Evolutionary conservation across 176 grass and related monocot species (phyloP).

Genomic region (Aegilops bicornis): DNA sequence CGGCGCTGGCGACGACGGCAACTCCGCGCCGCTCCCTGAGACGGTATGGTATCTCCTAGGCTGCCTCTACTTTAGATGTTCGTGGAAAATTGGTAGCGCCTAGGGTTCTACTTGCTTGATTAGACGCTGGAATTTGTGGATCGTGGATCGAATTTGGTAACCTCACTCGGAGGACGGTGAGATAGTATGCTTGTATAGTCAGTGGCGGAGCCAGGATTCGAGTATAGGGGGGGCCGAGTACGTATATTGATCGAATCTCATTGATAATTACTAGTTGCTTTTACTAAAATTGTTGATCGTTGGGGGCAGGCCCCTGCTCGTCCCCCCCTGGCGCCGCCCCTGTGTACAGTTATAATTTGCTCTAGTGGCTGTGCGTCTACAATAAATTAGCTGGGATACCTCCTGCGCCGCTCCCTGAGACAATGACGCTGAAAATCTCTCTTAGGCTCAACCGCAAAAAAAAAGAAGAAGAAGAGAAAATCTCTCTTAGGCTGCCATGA

Average conservation of each 20-base stretch:
- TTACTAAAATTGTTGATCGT: too few relatives aligned
- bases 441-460: too few relatives aligned
- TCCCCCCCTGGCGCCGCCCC: too few relatives aligned
- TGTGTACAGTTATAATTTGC: neutral
- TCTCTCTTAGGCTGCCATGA: neutral
- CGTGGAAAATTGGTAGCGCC: neutral
- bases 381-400: neutral
- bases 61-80: neutral
- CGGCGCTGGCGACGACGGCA: constrained; percentile 62
- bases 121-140: neutral
- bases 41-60: constrained; percentile 37
- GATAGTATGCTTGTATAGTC: neutral
- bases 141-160: neutral
- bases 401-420: neutral
- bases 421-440: neutral
- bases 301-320: too few relatives aligned
- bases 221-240: too few relatives aligned
- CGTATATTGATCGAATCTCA: too few relatives aligned
- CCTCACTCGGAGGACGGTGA: neutral
- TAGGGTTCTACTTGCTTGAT: constrained; percentile 3
- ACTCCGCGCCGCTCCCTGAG: constrained; percentile 62
- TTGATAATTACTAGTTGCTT: too few relatives aligned
- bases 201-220: too few relatives aligned
- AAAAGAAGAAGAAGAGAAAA: too few relatives aligned
- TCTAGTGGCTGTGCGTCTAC: neutral